Evolutionary conservation across 2,329 filamentous ascomycete genomes (phyloP).

Genomic region (Escovopsis sp.): DNA sequence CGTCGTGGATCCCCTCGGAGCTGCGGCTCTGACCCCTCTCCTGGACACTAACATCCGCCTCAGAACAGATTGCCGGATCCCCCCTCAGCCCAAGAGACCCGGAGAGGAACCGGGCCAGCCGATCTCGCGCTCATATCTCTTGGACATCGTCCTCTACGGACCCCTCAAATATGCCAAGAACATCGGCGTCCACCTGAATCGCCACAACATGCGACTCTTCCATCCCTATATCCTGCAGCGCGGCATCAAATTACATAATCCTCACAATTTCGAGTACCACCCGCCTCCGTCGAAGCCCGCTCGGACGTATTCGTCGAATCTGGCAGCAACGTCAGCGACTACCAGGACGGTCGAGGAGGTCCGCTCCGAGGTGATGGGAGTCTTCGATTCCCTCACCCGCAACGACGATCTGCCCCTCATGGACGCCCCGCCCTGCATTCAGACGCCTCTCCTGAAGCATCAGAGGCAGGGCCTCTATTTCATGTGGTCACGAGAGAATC

Average conservation of each 20-base stretch:
- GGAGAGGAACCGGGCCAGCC: slow-evolving; percentile 50
- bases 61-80: slow-evolving; percentile 58
- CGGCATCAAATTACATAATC: slow-evolving; percentile 61
- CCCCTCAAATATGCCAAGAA: slow-evolving; percentile 48
- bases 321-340: slow-evolving; percentile 16
- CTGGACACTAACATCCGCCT: slow-evolving; percentile 54
- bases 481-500: slow-evolving; percentile 64
- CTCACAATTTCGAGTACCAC: slow-evolving; percentile 44
- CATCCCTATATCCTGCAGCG: slow-evolving; percentile 51
- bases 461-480: slow-evolving; percentile 86
- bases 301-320: slow-evolving; percentile 12
- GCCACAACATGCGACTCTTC: slow-evolving; percentile 51
- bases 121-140: slow-evolving; percentile 44
- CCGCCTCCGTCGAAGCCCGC: slow-evolving; percentile 20
- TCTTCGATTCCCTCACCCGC: slow-evolving; percentile 74
- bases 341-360: slow-evolving; percentile 71
- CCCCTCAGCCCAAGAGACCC: slow-evolving; percentile 45
- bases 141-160: slow-evolving; percentile 70
- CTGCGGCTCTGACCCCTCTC: slow-evolving; percentile 53
- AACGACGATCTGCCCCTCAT: slow-evolving; percentile 62
- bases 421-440: slow-evolving; percentile 47
- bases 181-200: slow-evolving; percentile 52
- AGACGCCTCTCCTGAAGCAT: slow-evolving; percentile 60
- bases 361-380: slow-evolving; percentile 64
- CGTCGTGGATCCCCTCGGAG: slow-evolving; percentile 52